These are phyloP conservation scores for Acanthamoeba sp. DNA, from an alignment of 208 protist species.

Conservation along the genomic window DNA sequence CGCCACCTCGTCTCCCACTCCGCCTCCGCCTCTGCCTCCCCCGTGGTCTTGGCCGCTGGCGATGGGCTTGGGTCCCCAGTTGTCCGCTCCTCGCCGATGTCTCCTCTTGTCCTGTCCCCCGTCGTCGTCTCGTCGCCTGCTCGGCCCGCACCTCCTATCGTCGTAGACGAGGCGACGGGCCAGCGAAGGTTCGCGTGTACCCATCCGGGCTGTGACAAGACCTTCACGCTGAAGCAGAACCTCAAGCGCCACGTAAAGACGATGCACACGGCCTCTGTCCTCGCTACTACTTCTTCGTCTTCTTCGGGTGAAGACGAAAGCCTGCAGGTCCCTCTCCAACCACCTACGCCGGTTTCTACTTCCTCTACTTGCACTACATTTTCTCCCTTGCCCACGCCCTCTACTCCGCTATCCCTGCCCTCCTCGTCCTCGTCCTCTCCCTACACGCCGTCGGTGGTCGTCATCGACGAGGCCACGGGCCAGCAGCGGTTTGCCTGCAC, in stretches of 20 bases:
- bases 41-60: no score
- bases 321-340: no score
- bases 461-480: not conserved
- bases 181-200: not conserved
- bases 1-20: not conserved
- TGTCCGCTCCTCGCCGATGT: no score
- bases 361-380: no score
- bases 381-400: no score
- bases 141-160: not conserved
- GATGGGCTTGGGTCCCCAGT: no score
- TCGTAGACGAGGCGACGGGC: not conserved
- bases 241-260: not conserved
- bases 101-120: no score
- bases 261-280: not conserved
- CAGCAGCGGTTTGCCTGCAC: not conserved
- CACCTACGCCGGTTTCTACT: no score
- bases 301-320: no score
- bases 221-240: not conserved
- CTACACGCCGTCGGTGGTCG: not conserved
- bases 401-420: no score
- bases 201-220: not conserved
- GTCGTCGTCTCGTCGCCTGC: not conserved
- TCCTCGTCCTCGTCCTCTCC: not conserved
- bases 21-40: not conserved
- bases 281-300: no score